Evolutionary conservation across 2,329 filamentous ascomycete genomes (phyloP).

Genomic region (Purpureocillium lavendulum): DNA sequence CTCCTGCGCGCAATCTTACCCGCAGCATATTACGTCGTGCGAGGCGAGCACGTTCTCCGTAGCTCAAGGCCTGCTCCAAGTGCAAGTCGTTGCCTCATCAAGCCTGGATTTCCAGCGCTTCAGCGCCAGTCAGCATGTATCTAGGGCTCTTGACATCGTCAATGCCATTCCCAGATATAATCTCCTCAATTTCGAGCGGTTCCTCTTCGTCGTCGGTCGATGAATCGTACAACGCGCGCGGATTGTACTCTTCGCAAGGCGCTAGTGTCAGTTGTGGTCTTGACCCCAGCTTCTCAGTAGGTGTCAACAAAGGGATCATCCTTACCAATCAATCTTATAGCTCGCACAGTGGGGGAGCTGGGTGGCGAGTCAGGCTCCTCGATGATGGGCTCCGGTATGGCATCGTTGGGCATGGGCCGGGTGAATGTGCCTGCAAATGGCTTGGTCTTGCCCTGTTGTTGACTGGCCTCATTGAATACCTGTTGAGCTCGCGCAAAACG

Average conservation of each 20-base stretch:
- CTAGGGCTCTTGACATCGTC: too few species aligned
- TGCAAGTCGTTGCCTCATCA: too few species aligned
- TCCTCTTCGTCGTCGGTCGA: conserved; percentile 4
- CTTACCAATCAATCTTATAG: conserved; percentile 21
- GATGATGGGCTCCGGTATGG: conserved; percentile 21
- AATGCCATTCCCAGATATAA: background rate
- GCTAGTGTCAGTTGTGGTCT: too few species aligned
- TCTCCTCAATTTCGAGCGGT: background rate
- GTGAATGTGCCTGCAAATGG: too few species aligned
- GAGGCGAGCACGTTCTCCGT: too few species aligned
- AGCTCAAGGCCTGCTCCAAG: too few species aligned
- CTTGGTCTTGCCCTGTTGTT: background rate
- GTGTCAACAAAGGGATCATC: background rate
- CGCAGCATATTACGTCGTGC: too few species aligned
- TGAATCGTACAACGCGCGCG: background rate
- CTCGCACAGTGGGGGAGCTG: conserved; percentile 11
- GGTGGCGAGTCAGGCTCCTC: conserved; percentile 23
- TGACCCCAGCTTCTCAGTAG: too few species aligned
- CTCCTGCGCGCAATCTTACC: too few species aligned
- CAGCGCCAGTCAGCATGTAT: too few species aligned
- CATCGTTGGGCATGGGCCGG: background rate
- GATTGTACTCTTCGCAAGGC: conserved; percentile 11
- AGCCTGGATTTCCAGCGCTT: too few species aligned
- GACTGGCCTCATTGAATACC: background rate
- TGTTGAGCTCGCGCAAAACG: conserved; percentile 7